Conservation (phyloP, 2,329 filamentous ascomycete species). For the Cryphonectria japonica region DNA sequence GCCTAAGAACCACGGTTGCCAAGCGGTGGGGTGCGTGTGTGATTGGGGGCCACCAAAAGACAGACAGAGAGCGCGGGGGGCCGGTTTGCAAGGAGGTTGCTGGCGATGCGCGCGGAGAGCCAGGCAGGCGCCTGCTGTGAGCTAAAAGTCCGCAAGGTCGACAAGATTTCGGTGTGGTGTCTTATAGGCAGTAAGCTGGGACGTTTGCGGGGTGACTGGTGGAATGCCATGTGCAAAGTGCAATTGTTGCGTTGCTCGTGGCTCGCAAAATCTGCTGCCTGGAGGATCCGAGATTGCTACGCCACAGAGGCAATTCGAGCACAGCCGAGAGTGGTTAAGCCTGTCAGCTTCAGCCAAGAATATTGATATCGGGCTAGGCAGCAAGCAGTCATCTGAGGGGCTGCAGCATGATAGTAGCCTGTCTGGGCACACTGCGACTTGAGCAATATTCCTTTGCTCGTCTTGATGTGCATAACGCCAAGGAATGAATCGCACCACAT, state of each 20-base stretch:
- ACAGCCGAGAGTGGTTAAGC: background rate
- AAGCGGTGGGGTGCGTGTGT: too few species aligned
- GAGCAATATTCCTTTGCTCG: background rate
- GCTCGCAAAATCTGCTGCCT: background rate
- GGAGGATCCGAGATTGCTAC: conserved; percentile 1
- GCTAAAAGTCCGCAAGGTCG: background rate
- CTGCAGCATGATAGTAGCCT: background rate
- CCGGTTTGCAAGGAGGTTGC: background rate
- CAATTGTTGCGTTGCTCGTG: background rate
- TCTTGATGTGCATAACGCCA: background rate
- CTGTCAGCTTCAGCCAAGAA: background rate
- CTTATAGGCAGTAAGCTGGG: background rate
- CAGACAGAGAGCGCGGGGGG: too few species aligned
- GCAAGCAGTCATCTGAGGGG: background rate
- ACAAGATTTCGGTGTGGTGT: background rate
- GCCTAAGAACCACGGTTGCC: background rate
- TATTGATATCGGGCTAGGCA: background rate
- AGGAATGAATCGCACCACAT: background rate
- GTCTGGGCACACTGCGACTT: background rate
- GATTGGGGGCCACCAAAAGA: too few species aligned
- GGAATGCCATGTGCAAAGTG: background rate
- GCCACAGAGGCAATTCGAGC: background rate
- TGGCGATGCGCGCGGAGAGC: background rate
- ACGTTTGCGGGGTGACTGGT: too few species aligned
- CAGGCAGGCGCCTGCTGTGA: background rate